A percentile compares a stretch with the other conserved stretches of the same genome.
phyloP scores from a whole-genome alignment of 2,329 filamentous ascomycete genomes.

The Ophidiomyces ophidiicola region DNA sequence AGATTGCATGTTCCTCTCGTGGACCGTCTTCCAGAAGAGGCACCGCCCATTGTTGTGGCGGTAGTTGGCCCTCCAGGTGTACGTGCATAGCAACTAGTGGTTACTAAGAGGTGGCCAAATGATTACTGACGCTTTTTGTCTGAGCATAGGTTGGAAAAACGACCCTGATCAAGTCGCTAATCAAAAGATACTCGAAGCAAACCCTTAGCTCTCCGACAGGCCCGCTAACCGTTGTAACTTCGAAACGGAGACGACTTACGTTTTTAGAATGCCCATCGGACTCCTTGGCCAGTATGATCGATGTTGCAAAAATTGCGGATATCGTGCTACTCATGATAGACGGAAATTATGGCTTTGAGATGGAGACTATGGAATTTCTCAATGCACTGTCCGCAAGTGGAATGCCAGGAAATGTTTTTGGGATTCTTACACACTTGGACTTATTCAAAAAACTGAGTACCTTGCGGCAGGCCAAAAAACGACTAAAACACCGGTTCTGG shows the following conservation, averaged over 20 bases:
- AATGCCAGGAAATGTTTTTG: slow-evolving; percentile 98
- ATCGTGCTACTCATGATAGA: slow-evolving; percentile 97
- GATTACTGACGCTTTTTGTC: slow-evolving; percentile 1
- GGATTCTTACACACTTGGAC: slow-evolving; percentile 90
- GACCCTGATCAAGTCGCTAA: slow-evolving; percentile 84
- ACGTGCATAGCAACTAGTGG: slow-evolving; percentile 19
- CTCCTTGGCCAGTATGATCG: slow-evolving; percentile 90
- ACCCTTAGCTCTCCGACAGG: slow-evolving; percentile 80
- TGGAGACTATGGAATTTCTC: slow-evolving; percentile 99
- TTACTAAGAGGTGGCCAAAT: slow-evolving; percentile 1
- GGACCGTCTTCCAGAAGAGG: slow-evolving; percentile 89
- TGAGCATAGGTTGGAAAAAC: slow-evolving; percentile 60
- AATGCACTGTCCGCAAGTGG: slow-evolving; percentile 86
- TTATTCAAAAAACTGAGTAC: slow-evolving; percentile 89
- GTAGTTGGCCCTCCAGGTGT: slow-evolving; percentile 92
- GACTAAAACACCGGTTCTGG: slow-evolving; percentile 91
- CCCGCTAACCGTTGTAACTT: slow-evolving; percentile 90
- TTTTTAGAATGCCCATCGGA: slow-evolving; percentile 94
- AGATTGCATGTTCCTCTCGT: slow-evolving; percentile 91
- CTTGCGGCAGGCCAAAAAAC: slow-evolving; percentile 86
- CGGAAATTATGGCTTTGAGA: slow-evolving; percentile 96
- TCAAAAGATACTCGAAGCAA: slow-evolving; percentile 91
- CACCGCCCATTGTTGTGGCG: slow-evolving; percentile 80
- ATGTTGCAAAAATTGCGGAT: slow-evolving; percentile 92
- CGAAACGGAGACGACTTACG: slow-evolving; percentile 85